Conservation (phyloP, 2,329 filamentous ascomycete genomes). For the Cytospora paraplurivora region DNA sequence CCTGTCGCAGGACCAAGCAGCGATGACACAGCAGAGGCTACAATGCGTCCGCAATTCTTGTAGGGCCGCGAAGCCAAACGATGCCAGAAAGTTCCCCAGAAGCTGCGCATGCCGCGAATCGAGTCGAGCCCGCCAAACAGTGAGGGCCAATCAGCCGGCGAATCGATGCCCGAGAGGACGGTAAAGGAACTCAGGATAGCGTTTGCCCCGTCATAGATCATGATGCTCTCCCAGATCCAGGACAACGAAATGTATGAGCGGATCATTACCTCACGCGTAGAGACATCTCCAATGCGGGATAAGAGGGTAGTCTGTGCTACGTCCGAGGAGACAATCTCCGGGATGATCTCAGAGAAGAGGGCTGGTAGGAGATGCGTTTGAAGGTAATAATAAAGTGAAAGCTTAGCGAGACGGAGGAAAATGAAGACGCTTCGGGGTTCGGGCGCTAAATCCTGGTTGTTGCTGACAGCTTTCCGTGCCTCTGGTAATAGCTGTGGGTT, state of each 20-base stretch:
- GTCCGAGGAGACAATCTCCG: background rate
- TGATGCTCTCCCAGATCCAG: conserved; percentile 17
- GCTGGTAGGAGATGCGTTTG: background rate
- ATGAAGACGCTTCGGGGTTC: background rate
- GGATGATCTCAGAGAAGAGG: background rate
- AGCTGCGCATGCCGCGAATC: conserved; percentile 20
- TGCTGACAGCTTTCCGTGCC: background rate
- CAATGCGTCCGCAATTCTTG: background rate
- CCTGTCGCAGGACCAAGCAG: background rate
- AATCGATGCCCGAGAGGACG: conserved; percentile 20
- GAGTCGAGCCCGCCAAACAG: conserved; percentile 16
- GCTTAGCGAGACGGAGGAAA: background rate
- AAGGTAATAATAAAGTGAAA: conserved; percentile 4
- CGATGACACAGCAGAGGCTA: background rate
- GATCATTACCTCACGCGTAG: background rate
- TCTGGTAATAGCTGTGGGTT: background rate
- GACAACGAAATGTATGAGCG: background rate
- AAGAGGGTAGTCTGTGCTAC: conserved; percentile 3
- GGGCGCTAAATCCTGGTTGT: background rate
- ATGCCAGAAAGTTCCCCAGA: conserved; percentile 23
- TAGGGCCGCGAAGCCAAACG: background rate
- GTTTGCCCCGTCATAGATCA: conserved; percentile 25
- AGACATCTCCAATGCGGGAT: background rate
- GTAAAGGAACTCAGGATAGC: conserved; percentile 8
- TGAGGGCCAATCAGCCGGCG: conserved; percentile 24